phyloP scores from a whole-genome alignment of 768 basidiomycete genomes.

The Rhizopogon vesiculosus region DNA sequence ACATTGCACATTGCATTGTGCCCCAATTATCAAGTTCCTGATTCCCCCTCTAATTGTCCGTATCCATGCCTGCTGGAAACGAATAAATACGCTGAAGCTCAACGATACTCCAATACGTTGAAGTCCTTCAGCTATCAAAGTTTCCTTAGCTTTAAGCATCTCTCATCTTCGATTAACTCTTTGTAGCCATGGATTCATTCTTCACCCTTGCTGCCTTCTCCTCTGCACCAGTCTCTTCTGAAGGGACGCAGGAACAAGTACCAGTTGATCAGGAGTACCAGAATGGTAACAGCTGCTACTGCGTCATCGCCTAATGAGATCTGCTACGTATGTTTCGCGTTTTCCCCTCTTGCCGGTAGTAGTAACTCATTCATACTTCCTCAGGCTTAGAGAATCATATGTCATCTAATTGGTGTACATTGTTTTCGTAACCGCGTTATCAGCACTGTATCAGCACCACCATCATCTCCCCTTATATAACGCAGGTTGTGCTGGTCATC shows the following conservation, averaged over 20 bases:
- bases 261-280: background rate
- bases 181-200: background rate
- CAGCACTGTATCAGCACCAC: background rate
- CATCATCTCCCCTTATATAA: background rate
- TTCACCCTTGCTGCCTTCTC: background rate
- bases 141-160: background rate
- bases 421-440: background rate
- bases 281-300: background rate
- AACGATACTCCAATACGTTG: background rate
- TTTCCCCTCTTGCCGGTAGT: too few relatives aligned
- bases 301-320: background rate
- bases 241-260: background rate
- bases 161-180: background rate
- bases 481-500: background rate
- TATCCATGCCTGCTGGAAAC: background rate
- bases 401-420: too few relatives aligned
- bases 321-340: too few relatives aligned
- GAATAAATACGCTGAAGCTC: background rate
- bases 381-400: too few relatives aligned
- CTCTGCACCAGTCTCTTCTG: background rate
- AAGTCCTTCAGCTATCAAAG: background rate
- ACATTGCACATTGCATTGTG: background rate
- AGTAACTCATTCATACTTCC: too few relatives aligned
- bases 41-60: background rate
- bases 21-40: background rate